Base-by-base conservation (phyloP, 306 rosid species). In the Alnus glutinosa region DNA sequence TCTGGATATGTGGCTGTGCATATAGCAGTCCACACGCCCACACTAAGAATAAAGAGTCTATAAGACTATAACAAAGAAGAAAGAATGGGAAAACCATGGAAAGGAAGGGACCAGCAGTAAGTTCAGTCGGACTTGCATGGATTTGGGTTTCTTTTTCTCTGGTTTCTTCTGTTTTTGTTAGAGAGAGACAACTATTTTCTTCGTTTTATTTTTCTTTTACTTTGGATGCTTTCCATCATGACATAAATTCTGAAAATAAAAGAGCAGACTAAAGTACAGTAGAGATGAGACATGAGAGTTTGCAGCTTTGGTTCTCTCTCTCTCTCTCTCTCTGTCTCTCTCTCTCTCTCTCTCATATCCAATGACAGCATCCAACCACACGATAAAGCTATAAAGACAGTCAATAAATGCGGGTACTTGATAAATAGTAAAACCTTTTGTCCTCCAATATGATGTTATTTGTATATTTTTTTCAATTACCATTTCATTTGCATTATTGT, bases 61-160 rank as follows among this genome's bases (percentile, higher is more conserved):
- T 39, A 23, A 23, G 28, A 23, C 28, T 23, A 23, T 34, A 49
- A 52, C 73, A 70, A 36, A 58, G 46, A 68, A 62, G 55, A 77
- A 74, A 51, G 44, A 42, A 57, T 62, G 63, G 39, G 64, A 68
- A 75, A 74, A 1, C 30, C 61, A 55, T 52, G 55, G 69, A 70
- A 46, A 61, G 57, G 51, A 66, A 82, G 90, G 87, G 86, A 88
- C 89, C 97, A 84, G 88, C 77, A 77, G 87, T 82, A 74, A 75
- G 75, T 87, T 77, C 85, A 84, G 83, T 82, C 78, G 75, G 72
- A 78, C 59, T 83, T 85, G 74, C 88, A 77, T 87, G 77, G 80
- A 49, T 74, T 85, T 86, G 77, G 77, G 73, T 86, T 78, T 86
- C 77, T 77, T 64, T 75, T 85, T 85, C 67, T 62, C 76, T 77